Conservation (phyloP, 1,284 basidiomycete species). For the Melampsora larici-populina region DNA sequence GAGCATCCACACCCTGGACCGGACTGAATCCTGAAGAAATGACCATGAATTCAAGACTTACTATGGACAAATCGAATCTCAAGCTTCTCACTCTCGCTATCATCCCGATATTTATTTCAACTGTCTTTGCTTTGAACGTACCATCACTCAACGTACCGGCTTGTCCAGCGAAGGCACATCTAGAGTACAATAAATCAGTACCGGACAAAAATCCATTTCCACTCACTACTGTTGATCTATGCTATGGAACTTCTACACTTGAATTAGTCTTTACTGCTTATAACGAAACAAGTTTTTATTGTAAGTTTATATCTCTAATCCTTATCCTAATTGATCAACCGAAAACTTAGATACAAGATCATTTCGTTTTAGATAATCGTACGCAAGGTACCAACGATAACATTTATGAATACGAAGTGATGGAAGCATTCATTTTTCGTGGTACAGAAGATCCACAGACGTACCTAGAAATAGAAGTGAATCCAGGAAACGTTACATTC, state of each 20-base stretch:
- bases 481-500: not conserved
- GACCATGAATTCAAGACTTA: no score
- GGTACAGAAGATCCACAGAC: not conserved
- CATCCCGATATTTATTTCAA: not conserved
- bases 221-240: not conserved
- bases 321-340: no score
- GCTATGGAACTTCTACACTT: not conserved
- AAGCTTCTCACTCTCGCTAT: no score
- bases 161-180: not conserved
- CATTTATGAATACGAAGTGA: not conserved
- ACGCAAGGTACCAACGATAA: not conserved
- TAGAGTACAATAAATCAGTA: not conserved
- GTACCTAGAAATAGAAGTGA: not conserved
- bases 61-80: no score
- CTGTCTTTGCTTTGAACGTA: not conserved
- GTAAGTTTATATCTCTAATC: not conserved
- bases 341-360: no score
- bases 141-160: not conserved
- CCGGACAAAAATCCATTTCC: not conserved
- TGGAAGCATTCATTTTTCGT: not conserved
- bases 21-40: no score
- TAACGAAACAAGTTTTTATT: not conserved
- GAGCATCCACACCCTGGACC: no score
- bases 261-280: not conserved
- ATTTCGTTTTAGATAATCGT: not conserved